phyloP scores from a whole-genome alignment of 768 basidiomycete species.

The Auriscalpium orientale region DNA sequence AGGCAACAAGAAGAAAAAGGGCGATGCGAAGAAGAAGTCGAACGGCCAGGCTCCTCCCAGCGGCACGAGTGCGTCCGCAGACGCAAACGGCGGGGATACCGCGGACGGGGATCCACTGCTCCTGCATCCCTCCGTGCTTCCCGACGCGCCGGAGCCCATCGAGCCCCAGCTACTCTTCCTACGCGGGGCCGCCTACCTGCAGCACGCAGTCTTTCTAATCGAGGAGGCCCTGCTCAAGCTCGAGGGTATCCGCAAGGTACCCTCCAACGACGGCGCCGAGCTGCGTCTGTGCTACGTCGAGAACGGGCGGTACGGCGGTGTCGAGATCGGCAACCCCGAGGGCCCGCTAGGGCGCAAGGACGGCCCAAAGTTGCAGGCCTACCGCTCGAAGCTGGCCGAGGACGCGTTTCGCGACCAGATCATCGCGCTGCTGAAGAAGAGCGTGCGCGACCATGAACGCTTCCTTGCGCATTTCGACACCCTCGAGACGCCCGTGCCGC shows the following conservation, averaged over 20 bases:
- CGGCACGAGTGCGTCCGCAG: conserved; percentile 45
- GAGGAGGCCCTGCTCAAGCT: conserved; percentile 64
- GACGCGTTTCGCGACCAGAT: conserved; percentile 55
- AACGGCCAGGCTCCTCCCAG: conserved; percentile 64
- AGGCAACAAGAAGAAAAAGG: conserved; percentile 43
- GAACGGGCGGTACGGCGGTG: conserved; percentile 73
- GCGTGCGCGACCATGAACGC: conserved; percentile 77
- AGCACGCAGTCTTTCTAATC: conserved; percentile 68
- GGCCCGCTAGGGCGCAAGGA: conserved; percentile 60
- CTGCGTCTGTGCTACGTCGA: conserved; percentile 70
- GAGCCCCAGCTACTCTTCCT: conserved; percentile 81
- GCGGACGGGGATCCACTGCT: conserved; percentile 42
- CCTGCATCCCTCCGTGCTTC: conserved; percentile 66
- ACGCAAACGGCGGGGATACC: conserved; percentile 35
- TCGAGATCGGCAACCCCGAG: conserved; percentile 75
- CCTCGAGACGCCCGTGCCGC: conserved; percentile 36
- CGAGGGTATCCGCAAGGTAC: conserved; percentile 57
- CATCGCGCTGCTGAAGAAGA: conserved; percentile 54
- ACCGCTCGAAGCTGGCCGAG: conserved; percentile 51
- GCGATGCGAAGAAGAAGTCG: conserved; percentile 28
- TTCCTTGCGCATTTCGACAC: conserved; percentile 81
- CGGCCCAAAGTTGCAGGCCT: conserved; percentile 56
- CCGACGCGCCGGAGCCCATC: conserved; percentile 79
- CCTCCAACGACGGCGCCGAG: conserved; percentile 57
- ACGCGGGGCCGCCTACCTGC: conserved; percentile 76